Evolutionary conservation across 768 basidiomycete genomes (phyloP), one percentile per base, ranked within the genome.

Genomic region (Suillus subaureus): DNA sequence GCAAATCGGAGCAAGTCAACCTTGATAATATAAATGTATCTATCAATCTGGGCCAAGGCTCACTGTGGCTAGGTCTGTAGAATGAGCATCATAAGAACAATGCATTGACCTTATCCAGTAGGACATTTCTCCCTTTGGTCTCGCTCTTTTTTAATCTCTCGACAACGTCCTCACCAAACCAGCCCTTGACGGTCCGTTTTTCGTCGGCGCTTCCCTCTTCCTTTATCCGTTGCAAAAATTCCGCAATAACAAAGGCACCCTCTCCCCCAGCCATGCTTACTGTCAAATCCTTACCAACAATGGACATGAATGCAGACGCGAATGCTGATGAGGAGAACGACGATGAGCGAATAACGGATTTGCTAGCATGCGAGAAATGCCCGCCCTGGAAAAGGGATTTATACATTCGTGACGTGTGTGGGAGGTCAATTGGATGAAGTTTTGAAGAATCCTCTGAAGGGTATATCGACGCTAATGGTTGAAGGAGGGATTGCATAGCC

Each of bases 361-460:
- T 82, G 3, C 87, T 84, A 0, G 83, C 74, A 39, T 87, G 89
- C 66, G 87, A 88, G 77, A 89, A 97, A 73, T 96, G 94, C 0
- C 96, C 96, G 6, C 96, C 96, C 73, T 96, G 94, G 1, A 97
- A 82, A 7, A 97, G 86, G 7, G 88, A 88, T 75, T 97, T 97
- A 84, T 94, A 96, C 58, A 96, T 73, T 47, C 96, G 85, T 4
- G 92, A 90, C 0, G 90, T 86, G 70, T 94, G 93, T 1, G 94
- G 87, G 15, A 95, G 83, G 71, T 96, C 90, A 65, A 96, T 90
- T 18, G 85, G 84, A 76, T 95, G 93, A 0, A 84, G 82, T 13
- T 73, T 74, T 13, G 79, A 65, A 0, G 80, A 64, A 61, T 88
- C 85, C 6, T 81, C 71, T 26, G 86, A 82, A 0, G 89, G 87